Percentiles rank a stretch among this genome's conserved stretches.
phyloP scores from a whole-genome alignment of 305 asterid genomes.

The Fraxinus ornus region DNA sequence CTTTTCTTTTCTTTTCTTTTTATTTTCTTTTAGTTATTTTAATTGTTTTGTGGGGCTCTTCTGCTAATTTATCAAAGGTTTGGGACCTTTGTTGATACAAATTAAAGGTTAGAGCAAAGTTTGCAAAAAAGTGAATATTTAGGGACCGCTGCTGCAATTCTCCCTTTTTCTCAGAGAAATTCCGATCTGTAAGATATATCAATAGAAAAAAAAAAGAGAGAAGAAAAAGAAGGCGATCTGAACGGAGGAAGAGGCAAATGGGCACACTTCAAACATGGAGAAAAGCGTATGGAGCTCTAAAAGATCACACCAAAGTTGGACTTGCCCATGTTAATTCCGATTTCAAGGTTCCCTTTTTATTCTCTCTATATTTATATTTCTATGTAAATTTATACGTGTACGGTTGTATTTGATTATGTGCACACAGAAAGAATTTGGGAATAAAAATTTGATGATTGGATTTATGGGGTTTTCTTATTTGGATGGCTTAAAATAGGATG shows the following conservation, averaged over 20 bases:
- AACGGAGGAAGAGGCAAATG: not conserved
- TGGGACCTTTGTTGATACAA: too few species aligned
- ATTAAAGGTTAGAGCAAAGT: too few species aligned
- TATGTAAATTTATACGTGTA: not conserved
- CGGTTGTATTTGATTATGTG: not conserved
- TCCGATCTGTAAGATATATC: not conserved
- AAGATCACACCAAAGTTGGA: not conserved
- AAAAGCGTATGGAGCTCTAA: not conserved
- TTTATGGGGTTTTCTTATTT: slow-evolving; percentile 10
- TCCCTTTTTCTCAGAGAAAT: not conserved
- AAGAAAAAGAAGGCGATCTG: not conserved
- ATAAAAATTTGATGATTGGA: not conserved
- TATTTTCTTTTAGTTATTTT: too few species aligned
- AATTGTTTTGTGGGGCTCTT: too few species aligned
- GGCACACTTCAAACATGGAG: not conserved
- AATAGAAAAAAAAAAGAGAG: not conserved
- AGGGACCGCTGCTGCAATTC: too few species aligned
- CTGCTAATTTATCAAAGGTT: too few species aligned
- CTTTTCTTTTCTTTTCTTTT: too few species aligned
- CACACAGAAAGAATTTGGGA: not conserved
- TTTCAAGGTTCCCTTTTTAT: slow-evolving; percentile 59
- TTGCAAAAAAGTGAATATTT: too few species aligned
- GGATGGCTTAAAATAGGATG: slow-evolving; percentile 56
- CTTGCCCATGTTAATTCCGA: slow-evolving; percentile 95
- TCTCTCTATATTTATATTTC: not conserved